Evolutionary conservation across 352 stramenopile genomes (phyloP).

Genomic region (Pythium apleroticum): DNA sequence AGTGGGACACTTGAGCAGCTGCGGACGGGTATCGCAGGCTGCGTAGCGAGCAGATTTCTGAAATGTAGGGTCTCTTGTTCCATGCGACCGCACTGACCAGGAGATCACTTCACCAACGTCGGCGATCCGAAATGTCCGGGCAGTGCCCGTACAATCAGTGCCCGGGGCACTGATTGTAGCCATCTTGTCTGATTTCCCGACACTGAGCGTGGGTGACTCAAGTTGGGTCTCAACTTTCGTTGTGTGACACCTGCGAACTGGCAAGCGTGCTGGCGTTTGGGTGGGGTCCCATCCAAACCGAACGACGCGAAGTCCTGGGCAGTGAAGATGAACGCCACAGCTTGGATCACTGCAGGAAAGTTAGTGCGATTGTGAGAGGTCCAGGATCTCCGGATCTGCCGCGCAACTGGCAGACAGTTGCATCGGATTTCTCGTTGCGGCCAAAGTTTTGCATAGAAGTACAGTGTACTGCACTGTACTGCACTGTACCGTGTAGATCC

Average conservation of each 20-base stretch:
- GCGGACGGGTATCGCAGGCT: not conserved
- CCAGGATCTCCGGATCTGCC: too few relatives aligned
- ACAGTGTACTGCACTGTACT: not conserved
- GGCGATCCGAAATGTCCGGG: not conserved
- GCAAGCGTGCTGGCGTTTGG: too few relatives aligned
- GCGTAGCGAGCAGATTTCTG: slow-evolving; percentile 3
- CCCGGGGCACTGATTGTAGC: not conserved
- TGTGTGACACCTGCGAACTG: not conserved
- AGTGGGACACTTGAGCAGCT: slow-evolving; percentile 3
- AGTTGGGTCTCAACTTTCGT: too few relatives aligned
- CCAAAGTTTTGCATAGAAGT: not conserved
- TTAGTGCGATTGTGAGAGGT: too few relatives aligned
- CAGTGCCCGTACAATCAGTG: too few relatives aligned
- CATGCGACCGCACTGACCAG: not conserved
- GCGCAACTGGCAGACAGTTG: too few relatives aligned
- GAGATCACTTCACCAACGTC: not conserved
- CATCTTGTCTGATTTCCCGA: not conserved
- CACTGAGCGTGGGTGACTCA: too few relatives aligned
- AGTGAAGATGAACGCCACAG: too few relatives aligned
- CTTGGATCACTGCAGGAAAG: too few relatives aligned
- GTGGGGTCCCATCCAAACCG: too few relatives aligned
- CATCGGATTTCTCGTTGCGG: too few relatives aligned
- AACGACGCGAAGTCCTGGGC: too few relatives aligned
- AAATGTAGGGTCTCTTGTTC: not conserved
- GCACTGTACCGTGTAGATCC: not conserved